Evolutionary conservation across 805 yeast genomes (phyloP), one percentile per base, ranked within the genome.

Genomic region (Kluyveromyces nonfermentans): DNA sequence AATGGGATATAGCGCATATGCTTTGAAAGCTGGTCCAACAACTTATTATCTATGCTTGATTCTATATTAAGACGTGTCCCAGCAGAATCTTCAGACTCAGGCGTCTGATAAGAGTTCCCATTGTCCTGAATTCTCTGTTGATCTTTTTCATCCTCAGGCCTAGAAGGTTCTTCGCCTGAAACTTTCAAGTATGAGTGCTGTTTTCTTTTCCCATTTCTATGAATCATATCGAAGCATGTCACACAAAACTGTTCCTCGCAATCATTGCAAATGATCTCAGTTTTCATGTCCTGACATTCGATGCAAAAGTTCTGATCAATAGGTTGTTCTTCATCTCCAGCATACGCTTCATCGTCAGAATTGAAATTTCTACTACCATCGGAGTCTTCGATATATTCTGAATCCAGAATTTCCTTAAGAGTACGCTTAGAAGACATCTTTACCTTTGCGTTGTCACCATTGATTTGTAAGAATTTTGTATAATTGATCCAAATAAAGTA

Each of bases 281-380:
- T 66, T 17, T 85, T 81, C 78, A 80, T 85, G 56, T 82, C 86
- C 32, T 74, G 74, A 59, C 93, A 83, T 50, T 83, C 90, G 15
- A 78, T 70, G 60, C 93, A 84, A 35, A 73, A 62, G 9, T 60
- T 53, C 12, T 71, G 62, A 55, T 71, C 69, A 7, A 41, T 34
- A 15, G 46, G 47, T 32, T 51, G 60, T 14, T 25, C 30, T 1
- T 54, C 60, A 3, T 55, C 65, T 2, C 50, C 62, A 19, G 55
- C 58, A 12, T 47, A 49, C 9, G 50, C 54, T 6, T 52, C 58
- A 18, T 46, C 52, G 4, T 46, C 48, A 14, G 43, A 44, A 28
- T 45, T 53, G 36, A 44, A 55, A 14, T 40, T 49, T 15, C 48
- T 50, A 16, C 53, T 56, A n/a, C 58, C 65, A 17, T 55, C 63